Base-by-base conservation (phyloP, 2,329 filamentous ascomycete species). In the Xylaria sp. region DNA sequence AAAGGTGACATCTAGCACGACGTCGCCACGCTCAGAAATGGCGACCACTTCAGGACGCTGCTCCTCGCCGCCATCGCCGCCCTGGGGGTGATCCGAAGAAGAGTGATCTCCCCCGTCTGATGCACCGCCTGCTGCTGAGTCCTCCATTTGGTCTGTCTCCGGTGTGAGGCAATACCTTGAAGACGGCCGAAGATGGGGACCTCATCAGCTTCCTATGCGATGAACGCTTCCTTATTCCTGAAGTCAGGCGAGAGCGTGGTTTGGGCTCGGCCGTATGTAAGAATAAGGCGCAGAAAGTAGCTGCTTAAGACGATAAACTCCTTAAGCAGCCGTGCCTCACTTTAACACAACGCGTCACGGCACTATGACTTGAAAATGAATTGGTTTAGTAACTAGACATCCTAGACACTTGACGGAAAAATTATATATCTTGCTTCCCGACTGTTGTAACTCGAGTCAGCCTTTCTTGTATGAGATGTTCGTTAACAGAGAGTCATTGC, bases 1-100 rank as follows among this genome's bases (percentile, higher is more conserved):
- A 75, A 93, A 92, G 8, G 85, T 85, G 43, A 93, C 86, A 69
- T 90, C 85, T 15, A 94, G 84, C 39, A 94, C 78, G 23, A 93
- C 79, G 75, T 94, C 89, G 43, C 92, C 92, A 18, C 82, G 80
- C 3, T 83, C 73, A 25, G 85, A 85, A 59, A 93, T 86, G 39
- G 84, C 81, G 52, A 89, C 78, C 63, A 88, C 76, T 36, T 77
- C 74, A 52, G 78, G 76, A 52, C 78, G 74, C 64, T 74, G 67
- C n/a, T 39, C 56, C n/a, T 20, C 8, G n/a, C n/a, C 46, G 46
- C 46, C 46, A 18, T 36, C 55, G 25, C 41, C 31, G 41, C 39
- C 20, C 46, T 41, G 43, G 15, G 67, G 66, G n/a, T 68, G 64
- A 7, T 73, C 69, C 18, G 68, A 62, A 28, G 74, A 64, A 23